Conservation (phyloP, 2,329 filamentous ascomycete species). For the Lachnellula willkommii region DNA sequence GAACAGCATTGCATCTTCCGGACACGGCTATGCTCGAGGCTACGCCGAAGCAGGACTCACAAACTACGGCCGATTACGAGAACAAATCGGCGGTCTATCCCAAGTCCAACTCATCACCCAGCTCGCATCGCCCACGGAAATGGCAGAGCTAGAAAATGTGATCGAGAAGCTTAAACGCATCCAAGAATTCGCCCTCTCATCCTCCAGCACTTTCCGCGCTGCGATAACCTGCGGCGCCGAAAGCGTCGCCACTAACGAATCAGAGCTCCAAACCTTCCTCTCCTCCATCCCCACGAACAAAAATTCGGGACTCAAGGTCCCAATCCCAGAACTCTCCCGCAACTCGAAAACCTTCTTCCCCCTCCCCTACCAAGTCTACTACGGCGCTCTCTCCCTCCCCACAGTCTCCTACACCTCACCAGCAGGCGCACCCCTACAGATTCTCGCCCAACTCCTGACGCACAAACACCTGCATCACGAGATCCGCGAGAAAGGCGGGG, state of each 20-base stretch:
- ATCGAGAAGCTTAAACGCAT: conserved; percentile 81
- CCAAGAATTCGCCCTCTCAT: conserved; percentile 69
- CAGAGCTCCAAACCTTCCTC: conserved; percentile 67
- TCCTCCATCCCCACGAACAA: conserved; percentile 46
- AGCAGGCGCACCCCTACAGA: conserved; percentile 73
- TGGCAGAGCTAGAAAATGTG: conserved; percentile 66
- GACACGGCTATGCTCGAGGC: conserved; percentile 79
- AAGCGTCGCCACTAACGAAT: conserved; percentile 64
- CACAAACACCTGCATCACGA: conserved; percentile 97
- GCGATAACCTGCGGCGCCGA: conserved; percentile 82
- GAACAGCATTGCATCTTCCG: conserved; percentile 85
- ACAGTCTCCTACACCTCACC: conserved; percentile 77
- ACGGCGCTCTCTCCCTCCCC: conserved; percentile 74
- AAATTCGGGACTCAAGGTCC: conserved; percentile 36
- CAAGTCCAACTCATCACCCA: conserved; percentile 81
- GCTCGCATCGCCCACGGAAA: conserved; percentile 66
- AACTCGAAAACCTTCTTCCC: conserved; percentile 81
- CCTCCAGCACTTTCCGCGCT: conserved; percentile 62
- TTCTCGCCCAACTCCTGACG: conserved; percentile 85
- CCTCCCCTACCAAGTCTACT: conserved; percentile 95
- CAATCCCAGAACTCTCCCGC: conserved; percentile 33
- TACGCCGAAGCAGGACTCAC: conserved; percentile 79
- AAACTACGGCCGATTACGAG: conserved; percentile 63
- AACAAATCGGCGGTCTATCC: conserved; percentile 84
- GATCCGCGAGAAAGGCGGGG: conserved; percentile 94